Base-by-base conservation (phyloP, 2,329 filamentous ascomycete species). In the Geosmithia morbida region DNA sequence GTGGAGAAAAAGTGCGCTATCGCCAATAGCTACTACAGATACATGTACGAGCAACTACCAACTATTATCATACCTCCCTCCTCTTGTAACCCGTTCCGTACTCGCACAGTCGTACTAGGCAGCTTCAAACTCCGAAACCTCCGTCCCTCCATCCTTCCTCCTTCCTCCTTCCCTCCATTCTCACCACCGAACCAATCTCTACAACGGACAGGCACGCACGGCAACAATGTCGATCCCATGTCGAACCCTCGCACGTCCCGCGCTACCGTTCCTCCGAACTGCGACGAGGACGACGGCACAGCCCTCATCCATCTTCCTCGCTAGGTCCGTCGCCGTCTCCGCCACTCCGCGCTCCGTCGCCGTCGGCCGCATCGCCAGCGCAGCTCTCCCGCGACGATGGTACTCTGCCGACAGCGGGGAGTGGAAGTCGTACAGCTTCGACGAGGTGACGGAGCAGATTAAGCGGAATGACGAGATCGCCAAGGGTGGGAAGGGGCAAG, bases 381-480 rank as follows among this genome's bases (percentile, higher is more conserved):
- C 19, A 26, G 22, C 22, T 26, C 22, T 26, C 22, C 33, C 16
- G 33, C n/a, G 33, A 37, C 33, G 59, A 10, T 53, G 55, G 37
- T 66, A 61, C 51, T 65, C 61, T 22, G 51, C 45, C 17, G 42
- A 49, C 18, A 40, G 37, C 45, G 43, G 17, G 13, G 51, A 51
- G 8, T 66, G 56, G 54, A 72, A 66, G 54, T 57, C 66, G 10
- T 78, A 71, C 65, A 59, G 53, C 7, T 78, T 76, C 55, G 63
- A 69, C 48, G 69, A 75, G 61, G 54, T 77, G 17, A 60, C 68
- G 58, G 56, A 61, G n/a, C 57, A 66, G 26, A 57, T 58, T 6
- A 47, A 56, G 30, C 16, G 33, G 20, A 55, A 56, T 37, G 41
- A 43, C 17, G 45, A 52, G 43, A 42, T 59, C 6, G 54, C 50